Evolutionary conservation across 1,284 basidiomycete species (phyloP).

Genomic region (Ganoderma leucocontextum): DNA sequence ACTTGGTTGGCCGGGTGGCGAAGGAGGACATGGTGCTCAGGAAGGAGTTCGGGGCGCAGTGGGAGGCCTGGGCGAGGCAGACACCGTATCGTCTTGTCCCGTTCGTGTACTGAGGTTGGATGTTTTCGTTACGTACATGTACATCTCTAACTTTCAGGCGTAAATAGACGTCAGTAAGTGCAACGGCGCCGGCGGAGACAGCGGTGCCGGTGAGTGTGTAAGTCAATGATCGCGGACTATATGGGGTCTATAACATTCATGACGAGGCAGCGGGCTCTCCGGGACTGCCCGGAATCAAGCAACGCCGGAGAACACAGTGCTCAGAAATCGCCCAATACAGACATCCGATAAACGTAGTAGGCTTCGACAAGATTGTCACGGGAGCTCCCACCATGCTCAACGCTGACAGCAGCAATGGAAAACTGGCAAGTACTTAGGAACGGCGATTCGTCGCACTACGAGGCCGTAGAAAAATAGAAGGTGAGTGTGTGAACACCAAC

Average conservation of each 20-base stretch:
- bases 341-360: background rate
- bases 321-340: background rate
- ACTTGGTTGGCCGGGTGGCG: conserved; percentile 8
- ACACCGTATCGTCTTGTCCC: conserved; percentile 28
- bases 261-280: no score
- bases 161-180: no score
- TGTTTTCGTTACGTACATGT: background rate
- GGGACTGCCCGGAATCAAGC: background rate
- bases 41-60: conserved; percentile 25
- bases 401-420: background rate
- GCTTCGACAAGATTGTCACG: no score
- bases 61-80: conserved; percentile 26
- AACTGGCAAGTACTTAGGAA: no score
- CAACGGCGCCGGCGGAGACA: no score
- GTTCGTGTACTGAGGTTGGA: conserved; percentile 18
- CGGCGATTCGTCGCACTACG: no score
- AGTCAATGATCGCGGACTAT: background rate
- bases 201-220: background rate
- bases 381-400: no score
- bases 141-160: background rate
- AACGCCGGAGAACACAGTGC: background rate
- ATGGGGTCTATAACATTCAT: background rate
- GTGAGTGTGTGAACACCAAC: background rate
- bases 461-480: no score
- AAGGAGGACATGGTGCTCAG: conserved; percentile 27